phyloP scores from a whole-genome alignment of 768 basidiomycete species.

The Tephrocybe sp. region DNA sequence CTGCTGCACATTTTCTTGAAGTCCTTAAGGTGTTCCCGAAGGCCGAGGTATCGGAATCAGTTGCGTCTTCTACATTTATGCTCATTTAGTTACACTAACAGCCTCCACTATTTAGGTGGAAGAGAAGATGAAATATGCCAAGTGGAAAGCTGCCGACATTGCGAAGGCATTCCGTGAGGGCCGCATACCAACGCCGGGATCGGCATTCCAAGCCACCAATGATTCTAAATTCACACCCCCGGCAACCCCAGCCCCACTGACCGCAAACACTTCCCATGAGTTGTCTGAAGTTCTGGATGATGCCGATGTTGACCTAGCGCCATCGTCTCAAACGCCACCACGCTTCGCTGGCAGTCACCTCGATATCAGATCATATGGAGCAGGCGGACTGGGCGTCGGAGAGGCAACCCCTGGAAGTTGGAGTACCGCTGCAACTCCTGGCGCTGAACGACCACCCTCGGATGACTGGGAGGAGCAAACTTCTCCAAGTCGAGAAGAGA shows the following conservation, averaged over 20 bases:
- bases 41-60: constrained; percentile 49
- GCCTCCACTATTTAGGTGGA: constrained; percentile 49
- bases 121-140: constrained; percentile 89
- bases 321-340: constrained; percentile 16
- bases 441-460: constrained; percentile 30
- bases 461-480: constrained; percentile 13
- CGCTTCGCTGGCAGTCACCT: constrained; percentile 6
- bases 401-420: constrained; percentile 56
- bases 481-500: constrained; percentile 13
- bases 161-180: constrained; percentile 95
- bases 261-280: not conserved
- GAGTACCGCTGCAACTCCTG: constrained; percentile 79
- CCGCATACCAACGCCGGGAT: constrained; percentile 75
- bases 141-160: constrained; percentile 97
- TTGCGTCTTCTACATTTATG: constrained; percentile 34
- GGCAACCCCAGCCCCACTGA: constrained; percentile 5
- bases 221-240: constrained; percentile 15
- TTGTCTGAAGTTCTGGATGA: no score
- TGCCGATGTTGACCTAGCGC: constrained; percentile 1
- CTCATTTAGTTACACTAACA: not conserved
- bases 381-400: constrained; percentile 19
- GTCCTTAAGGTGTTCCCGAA: constrained; percentile 75
- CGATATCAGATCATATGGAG: constrained; percentile 17
- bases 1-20: constrained; percentile 93
- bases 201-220: constrained; percentile 47